Conservation (phyloP, 2,329 filamentous ascomycete species). For the Escovopsis sp. region DNA sequence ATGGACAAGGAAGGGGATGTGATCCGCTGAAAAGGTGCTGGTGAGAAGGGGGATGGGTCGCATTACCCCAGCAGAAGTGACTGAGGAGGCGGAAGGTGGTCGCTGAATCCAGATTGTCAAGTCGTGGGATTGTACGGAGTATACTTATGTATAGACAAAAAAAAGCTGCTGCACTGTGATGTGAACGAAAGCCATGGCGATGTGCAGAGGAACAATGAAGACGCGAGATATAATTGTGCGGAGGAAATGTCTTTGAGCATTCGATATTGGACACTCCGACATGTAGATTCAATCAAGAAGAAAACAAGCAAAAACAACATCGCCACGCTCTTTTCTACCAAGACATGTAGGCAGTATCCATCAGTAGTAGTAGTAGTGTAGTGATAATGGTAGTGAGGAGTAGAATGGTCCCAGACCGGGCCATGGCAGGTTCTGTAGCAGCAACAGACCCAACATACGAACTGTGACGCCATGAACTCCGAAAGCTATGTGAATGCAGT, state of each 20-base stretch:
- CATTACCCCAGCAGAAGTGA: not conserved
- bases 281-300: too few relatives aligned
- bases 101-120: not conserved
- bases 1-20: conserved; percentile 59
- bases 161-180: not conserved
- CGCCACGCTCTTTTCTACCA: too few relatives aligned
- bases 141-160: not conserved
- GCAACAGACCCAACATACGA: not conserved
- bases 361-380: too few relatives aligned
- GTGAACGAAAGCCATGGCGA: not conserved
- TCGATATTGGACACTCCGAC: too few relatives aligned
- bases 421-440: too few relatives aligned
- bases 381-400: too few relatives aligned
- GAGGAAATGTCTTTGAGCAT: too few relatives aligned
- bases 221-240: not conserved
- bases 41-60: not conserved
- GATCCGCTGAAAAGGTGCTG: conserved; percentile 45
- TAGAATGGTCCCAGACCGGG: too few relatives aligned
- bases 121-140: not conserved
- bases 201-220: not conserved
- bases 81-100: not conserved
- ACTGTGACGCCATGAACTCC: too few relatives aligned
- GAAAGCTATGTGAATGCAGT: too few relatives aligned
- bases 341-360: too few relatives aligned
- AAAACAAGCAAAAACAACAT: too few relatives aligned